phyloP scores from a whole-genome alignment of 345 rosid species.

The Populus euphratica region DNA sequence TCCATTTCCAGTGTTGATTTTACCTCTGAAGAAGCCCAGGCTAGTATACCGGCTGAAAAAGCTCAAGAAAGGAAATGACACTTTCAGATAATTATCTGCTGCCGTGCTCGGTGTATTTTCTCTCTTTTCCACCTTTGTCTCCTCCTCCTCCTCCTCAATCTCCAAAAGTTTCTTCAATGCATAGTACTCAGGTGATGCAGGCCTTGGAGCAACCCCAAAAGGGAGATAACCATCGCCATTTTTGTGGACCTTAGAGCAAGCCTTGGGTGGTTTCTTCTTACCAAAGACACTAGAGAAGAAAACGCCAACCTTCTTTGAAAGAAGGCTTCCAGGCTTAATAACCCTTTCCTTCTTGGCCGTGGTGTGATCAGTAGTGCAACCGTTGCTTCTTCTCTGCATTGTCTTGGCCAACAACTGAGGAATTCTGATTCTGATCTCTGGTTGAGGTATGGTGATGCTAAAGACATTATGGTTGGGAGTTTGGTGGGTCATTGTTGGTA shows the following conservation, averaged over 20 bases:
- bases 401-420: slow-evolving; percentile 29
- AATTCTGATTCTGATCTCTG: slow-evolving; percentile 29
- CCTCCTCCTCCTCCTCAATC: slow-evolving; percentile 3
- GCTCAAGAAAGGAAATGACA: slow-evolving; percentile 1
- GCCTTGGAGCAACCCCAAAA: neutral
- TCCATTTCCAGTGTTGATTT: neutral
- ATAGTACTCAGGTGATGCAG: neutral
- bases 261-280: slow-evolving; percentile 8
- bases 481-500: neutral
- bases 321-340: neutral
- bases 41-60: neutral
- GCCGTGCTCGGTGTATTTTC: neutral
- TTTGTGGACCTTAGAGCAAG: neutral
- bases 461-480: slow-evolving; percentile 11
- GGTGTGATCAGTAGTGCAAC: neutral
- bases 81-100: neutral
- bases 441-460: slow-evolving; percentile 11
- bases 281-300: slow-evolving; percentile 30
- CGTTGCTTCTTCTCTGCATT: slow-evolving; percentile 11
- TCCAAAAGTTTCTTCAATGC: neutral
- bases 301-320: slow-evolving; percentile 24
- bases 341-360: slow-evolving; percentile 7
- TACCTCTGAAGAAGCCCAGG: neutral
- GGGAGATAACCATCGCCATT: neutral
- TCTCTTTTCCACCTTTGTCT: neutral